Percentiles rank a stretch among this genome's conserved stretches.
phyloP scores from a whole-genome alignment of 306 rosid species.

The Mimosa bimucronata region DNA sequence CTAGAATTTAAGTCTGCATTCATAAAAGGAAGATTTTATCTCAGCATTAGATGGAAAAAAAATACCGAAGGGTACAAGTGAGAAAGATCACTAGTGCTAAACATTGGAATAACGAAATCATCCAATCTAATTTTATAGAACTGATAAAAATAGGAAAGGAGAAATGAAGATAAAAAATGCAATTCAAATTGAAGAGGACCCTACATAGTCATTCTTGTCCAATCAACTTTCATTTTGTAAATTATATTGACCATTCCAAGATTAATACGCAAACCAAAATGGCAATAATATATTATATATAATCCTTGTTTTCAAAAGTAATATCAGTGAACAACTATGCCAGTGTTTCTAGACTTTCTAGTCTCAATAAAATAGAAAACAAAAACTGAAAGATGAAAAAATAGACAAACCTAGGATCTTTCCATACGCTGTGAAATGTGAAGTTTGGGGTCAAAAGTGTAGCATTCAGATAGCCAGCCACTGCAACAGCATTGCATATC shows the following conservation, averaged over 20 bases:
- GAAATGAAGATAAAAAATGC: not conserved
- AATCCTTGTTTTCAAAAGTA: constrained; percentile 7
- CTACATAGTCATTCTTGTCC: not conserved
- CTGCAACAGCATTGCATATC: constrained; percentile 95
- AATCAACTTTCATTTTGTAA: not conserved
- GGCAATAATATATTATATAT: not conserved
- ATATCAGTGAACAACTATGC: not conserved
- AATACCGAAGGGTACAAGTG: not conserved
- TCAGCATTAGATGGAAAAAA: not conserved
- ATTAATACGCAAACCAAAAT: not conserved
- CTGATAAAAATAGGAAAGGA: not conserved
- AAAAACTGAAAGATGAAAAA: constrained; percentile 17
- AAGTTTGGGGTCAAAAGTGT: constrained; percentile 86
- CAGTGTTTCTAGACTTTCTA: not conserved
- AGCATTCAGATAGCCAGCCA: constrained; percentile 90
- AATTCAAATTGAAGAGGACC: not conserved
- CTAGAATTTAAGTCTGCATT: not conserved
- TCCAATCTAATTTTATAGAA: not conserved
- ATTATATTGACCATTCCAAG: not conserved
- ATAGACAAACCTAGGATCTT: constrained; percentile 82
- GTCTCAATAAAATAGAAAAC: not conserved
- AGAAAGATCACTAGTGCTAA: not conserved
- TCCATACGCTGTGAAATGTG: constrained; percentile 89
- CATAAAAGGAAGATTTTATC: not conserved
- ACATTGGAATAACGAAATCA: not conserved